Base-by-base conservation (phyloP, 2,329 filamentous ascomycete species). In the Simplicillium sp. region DNA sequence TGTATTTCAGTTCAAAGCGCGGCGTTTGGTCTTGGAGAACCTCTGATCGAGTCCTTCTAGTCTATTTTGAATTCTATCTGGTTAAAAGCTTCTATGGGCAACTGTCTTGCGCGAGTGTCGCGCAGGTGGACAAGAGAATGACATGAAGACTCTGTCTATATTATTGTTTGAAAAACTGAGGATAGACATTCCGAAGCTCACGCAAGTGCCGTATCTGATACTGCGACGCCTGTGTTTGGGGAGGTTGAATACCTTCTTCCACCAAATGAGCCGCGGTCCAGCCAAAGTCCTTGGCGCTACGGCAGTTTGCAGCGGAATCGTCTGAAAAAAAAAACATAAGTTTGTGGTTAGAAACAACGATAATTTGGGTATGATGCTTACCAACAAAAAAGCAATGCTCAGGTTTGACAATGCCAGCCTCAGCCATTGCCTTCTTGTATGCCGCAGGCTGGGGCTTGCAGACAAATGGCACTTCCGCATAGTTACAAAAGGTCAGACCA, bases 401-500 rank as follows among this genome's bases (percentile, higher is more conserved):
- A 11, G 69, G 66, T 29, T 75, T 71, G 12, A 75, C 71, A 2
- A 84, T 77, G 0, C 82, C 84, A 0, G 90, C 88, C 52, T 97
- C 84, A 36, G 62, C 68, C 84, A 97, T 95, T 6, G 86, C 92
- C 64, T 92, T 95, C 31, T 75, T 75, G 57, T 80, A 98, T 83
- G 94, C 92, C 39, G 80, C 78, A 39, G 71, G 70, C 42, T 84
- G 75, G 3, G 92, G 92, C 60, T 98, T 98, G 68, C 92, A 96
- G 36, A 94, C 64, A 46, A 98, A 71, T 6, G 77, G 82, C 34
- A 77, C 67, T 13, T 74, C 65, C 11, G 68, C 73, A 62, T 98
- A 98, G 61, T 98, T 87, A 57, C 94, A 98, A 60, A 80, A 98
- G 0, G 92, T 98, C 46, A 97, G 78, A 7, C 92, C 92, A 47